Base-by-base conservation (phyloP, 1,139 yeast genomes). In the Saccharomyces hybrid region DNA sequence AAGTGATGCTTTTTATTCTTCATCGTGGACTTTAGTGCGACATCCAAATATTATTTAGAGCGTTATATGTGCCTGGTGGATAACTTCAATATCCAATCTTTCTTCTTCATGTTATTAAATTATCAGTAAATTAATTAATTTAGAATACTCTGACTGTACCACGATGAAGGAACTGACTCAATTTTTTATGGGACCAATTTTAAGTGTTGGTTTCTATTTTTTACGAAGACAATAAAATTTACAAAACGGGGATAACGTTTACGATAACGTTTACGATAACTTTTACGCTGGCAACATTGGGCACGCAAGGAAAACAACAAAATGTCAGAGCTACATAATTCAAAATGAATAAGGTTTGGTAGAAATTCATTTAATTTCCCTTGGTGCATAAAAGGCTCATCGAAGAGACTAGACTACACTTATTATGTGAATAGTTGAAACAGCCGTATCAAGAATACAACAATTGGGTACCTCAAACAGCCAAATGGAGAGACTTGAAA, bases 1-100 rank as follows among this genome's bases (percentile, higher is more conserved):
- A 46, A 32, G 44, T 50, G 28, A 47, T 50, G 14, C 52, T n/a
- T n/a, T 46, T 13, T 46, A 31, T 26, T 46, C 52, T 23, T 50
- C 52, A n/a, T 25, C 46, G 16, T 46, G 38, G 9, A 34, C 30
- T 14, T 50, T 49, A 20, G 13, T 42, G 11, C 48, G 26, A 6
- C 52, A 50, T 28, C 52, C 48, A 2, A 50, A 42, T 30, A 42
- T 50, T 16, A 20, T 23, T 42, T 26, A 49, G 48, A 30, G 41
- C 48, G 20, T 6, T 50, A 13, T 50, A 20, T 31, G 44, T 28
- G 14, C 14, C 48, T 3, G 14, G 28, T 3, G 5, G 16, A 23
- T 26, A 16, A 5, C 14, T 27, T 6, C 38, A 32, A 14, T 16
- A 20, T 7, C 48, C 51, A 4, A 9, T 14, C 9, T 49, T 41